Base-by-base conservation (phyloP, 805 yeast species). In the Saturnispora bothae region DNA sequence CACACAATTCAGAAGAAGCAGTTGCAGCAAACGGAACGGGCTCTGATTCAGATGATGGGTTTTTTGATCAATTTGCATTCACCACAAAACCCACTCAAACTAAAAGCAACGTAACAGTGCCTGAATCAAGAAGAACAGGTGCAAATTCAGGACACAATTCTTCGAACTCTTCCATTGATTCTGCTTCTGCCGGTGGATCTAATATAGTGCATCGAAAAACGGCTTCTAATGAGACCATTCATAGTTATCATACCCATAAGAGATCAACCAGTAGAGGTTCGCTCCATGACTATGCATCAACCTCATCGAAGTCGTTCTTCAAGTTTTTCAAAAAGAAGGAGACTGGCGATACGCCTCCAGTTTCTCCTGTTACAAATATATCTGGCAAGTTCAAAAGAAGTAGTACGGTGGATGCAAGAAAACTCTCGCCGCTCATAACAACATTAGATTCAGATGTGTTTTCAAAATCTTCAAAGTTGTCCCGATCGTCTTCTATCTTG, bases 221-320 rank as follows among this genome's bases (percentile, higher is more conserved):
- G 17, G 65, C 67, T 5, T 56, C 66, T 0, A 64, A 68, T 16
- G 69, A 68, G 34, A 76, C 83, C 0, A 70, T 78, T 0, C 28
- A 26, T 4, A 15, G 15, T 16, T 6, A 7, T 5, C 12, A n/a
- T 17, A 29, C 12, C 10, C 57, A 53, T 37, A 50, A 50, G 31
- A 33, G 59, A 16, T 41, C 53, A 5, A 42, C 53, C 25, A 52
- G 61, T 7, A 50, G 46, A 34, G 55, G 54, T 15, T 50, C 62
- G 3, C 38, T 52, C 4, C 45, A 49, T 15, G 59, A 56, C 16
- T 35, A 27, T 27, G 44, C 50, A 3, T 42, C 51, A 15, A 45
- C 53, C 5, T 56, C 59, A 9, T 54, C 56, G 27, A 52, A 55
- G 16, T 44, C 57, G 1, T 51, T 57, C 29, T 56, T 47, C 35